Base-by-base conservation (phyloP, 768 basidiomycete genomes). In the Mrakia hoshinonis region DNA sequence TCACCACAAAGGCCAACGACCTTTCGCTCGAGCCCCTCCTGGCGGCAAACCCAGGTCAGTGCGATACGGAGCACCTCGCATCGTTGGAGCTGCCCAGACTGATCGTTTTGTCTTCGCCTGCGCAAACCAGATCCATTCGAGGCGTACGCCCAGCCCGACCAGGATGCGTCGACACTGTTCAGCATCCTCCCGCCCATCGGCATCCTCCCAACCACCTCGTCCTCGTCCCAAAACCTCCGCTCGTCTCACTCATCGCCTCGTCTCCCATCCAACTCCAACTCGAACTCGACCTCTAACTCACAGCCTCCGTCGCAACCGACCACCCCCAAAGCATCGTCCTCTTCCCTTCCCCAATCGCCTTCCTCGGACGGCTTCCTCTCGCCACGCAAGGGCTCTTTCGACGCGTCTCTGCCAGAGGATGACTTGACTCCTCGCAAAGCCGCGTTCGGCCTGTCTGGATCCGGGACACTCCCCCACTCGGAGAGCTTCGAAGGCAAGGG, bases 131-230 rank as follows among this genome's bases (percentile, higher is more conserved):
- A 96, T 78, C 91, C 93, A 39, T 95, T 95, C 74, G 92, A 95
- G 74, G 85, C 91, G 0, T 95, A 95, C 76, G 91, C 91, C 4
- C 89, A 90, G 26, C 88, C 89, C 3, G 90, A 89, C 75, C 83
- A 89, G 51, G 90, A 93, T 78, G 89, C 92, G 76, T 88, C 92
- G 77, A 93, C 96, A 74, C 95, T 95, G 81, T 91, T 87, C 77
- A 94, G 24, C 43, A 18, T 61, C 43, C 43, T 13, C 43, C 11
- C 46, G 24, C 24, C 31, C 34, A 61, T 61, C 58, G 46, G 46
- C 43, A 48, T 64, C 43, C 46, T 64, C 43, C 43, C 38, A 43
- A 24, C 39, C 9, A 48, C 46, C 43, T 31, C 62, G 20, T 48
- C 46, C 62, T 47, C 51, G 22, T 26, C 26, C 26, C 62, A 64